Conservation (phyloP, 2,329 filamentous ascomycete genomes). For the Penicillium oxalicum region DNA sequence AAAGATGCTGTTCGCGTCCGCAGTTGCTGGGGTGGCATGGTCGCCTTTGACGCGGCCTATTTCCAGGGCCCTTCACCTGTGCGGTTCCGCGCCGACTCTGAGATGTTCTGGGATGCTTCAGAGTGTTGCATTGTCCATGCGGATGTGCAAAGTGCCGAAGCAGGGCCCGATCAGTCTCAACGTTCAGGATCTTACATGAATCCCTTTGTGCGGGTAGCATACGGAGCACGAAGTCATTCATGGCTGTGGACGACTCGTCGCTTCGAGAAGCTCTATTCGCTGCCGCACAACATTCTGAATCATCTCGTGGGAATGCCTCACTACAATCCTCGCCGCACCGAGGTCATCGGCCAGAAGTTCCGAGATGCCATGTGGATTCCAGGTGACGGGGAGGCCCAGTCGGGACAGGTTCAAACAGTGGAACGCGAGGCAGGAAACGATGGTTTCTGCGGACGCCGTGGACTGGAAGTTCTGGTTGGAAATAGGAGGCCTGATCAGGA, state of each 20-base stretch:
- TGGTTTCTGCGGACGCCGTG: constrained; percentile 41
- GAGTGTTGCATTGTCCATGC: constrained; percentile 1
- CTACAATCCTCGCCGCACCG: constrained; percentile 55
- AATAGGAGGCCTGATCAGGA: constrained; percentile 38
- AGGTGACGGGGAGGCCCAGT: constrained; percentile 4
- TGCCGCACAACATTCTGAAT: constrained; percentile 55
- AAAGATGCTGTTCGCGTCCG: constrained; percentile 59
- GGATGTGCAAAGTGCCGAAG: not conserved
- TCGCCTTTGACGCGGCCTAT: constrained; percentile 44
- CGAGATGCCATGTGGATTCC: constrained; percentile 38
- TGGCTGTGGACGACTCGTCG: constrained; percentile 57
- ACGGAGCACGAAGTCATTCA: constrained; percentile 51
- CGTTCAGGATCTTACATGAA: constrained; percentile 57
- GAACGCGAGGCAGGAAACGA: constrained; percentile 38
- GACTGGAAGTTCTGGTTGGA: constrained; percentile 41
- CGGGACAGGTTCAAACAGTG: constrained; percentile 31
- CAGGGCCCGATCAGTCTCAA: constrained; percentile 30
- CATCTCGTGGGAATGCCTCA: constrained; percentile 52
- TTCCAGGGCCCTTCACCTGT: constrained; percentile 39
- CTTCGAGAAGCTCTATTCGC: constrained; percentile 59
- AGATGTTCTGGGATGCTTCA: not conserved
- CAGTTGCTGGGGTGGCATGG: constrained; percentile 75
- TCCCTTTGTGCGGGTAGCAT: constrained; percentile 66
- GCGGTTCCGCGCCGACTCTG: not conserved
- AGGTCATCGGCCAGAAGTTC: constrained; percentile 50